Evolutionary conservation across 1,284 basidiomycete species (phyloP), one percentile per base, ranked within the genome.

Genomic region (Ganoderma resinaceum): DNA sequence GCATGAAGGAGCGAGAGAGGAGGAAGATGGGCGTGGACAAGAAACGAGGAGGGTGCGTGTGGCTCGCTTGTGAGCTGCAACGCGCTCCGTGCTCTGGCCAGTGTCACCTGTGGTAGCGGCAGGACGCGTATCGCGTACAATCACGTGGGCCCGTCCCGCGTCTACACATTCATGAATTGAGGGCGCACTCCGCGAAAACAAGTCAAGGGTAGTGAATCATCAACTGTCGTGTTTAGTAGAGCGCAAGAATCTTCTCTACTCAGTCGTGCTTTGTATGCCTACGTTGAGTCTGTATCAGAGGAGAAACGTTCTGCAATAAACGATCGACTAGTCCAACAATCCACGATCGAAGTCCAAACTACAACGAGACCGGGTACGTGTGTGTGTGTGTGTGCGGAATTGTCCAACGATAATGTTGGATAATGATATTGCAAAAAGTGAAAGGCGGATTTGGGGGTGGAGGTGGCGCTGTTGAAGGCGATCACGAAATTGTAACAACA

Each of bases 351-450:
- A 42, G 49, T 53, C 65, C 35, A 42, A 31, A 23, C 37, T 61
- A 38, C 37, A 46, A 33, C 49, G 38, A 53, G 37, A 35, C 35
- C 14, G 43, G 49, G 52, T 26, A 61, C 40, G 35, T 23, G 49
- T n/a, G 35, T 57, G 35, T 23, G 49, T n/a, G 35, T 57, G 52
- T 61, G 38, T 53, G 62, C 58, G 64, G 49, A 43, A 26, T 52
- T 63, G 33, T 46, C 62, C 46, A 26, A 26, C 46, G 40, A 42
- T 42, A 42, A 31, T 53, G n/a, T n/a, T n/a, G n/a, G 33, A 67
- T 67, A 67, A 67, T 67, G 66, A 67, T 67, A 67, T n/a, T 26
- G 42, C n/a, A n/a, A 40, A 61, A 43, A 23, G 33, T 49, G 42
- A 18, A 9, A 37, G 49, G 12, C 40, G 31, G 26, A 62, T 29